phyloP scores from a whole-genome alignment of 495 filamentous ascomycete species.

The Friedmanniomyces simplex region DNA sequence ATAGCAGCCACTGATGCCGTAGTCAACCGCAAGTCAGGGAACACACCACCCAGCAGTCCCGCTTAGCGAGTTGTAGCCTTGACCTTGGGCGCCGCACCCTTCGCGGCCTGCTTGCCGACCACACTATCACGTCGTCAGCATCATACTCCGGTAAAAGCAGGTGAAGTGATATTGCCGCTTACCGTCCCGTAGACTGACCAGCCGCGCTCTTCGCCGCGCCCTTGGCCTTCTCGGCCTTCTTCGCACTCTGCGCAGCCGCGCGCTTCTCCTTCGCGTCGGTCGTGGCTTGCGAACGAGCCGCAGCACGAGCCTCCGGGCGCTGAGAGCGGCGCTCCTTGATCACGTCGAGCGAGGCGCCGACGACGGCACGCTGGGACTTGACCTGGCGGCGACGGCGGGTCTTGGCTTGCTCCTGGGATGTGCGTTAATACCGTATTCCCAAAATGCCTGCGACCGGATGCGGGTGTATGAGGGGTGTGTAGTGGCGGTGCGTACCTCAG shows the following conservation, averaged over 20 bases:
- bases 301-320: conserved; percentile 89
- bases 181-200: conserved; percentile 59
- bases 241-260: conserved; percentile 67
- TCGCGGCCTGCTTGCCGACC: conserved; percentile 91
- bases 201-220: conserved; percentile 58
- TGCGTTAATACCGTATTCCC: background rate
- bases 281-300: conserved; percentile 84
- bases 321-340: conserved; percentile 96
- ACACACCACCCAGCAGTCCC: background rate
- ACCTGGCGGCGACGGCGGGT: conserved; percentile 96
- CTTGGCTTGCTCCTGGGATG: conserved; percentile 89
- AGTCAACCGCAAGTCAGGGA: background rate
- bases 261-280: conserved; percentile 97
- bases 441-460: background rate
- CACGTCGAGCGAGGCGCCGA: conserved; percentile 95
- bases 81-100: conserved; percentile 80
- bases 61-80: conserved; percentile 74
- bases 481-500: conserved; percentile 64
- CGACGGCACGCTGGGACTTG: conserved; percentile 97
- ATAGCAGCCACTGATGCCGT: background rate
- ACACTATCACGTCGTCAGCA: conserved; percentile 28
- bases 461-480: background rate
- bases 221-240: conserved; percentile 99
- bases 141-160: background rate
- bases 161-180: background rate